Conservation (phyloP, 768 basidiomycete genomes). For the Mycena polygramma region DNA sequence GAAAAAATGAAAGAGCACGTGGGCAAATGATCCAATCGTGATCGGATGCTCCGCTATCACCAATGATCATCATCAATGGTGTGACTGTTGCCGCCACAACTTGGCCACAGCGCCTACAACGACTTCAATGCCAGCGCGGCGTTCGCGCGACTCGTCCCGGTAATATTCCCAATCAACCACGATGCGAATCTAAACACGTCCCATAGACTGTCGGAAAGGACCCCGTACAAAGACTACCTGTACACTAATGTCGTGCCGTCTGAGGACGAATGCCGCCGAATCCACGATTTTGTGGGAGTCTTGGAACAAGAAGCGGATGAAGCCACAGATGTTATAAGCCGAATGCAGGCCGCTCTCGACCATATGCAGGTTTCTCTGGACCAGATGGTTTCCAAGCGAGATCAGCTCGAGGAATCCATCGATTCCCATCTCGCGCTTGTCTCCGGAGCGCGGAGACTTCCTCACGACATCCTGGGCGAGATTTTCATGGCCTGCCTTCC, state of each 20-base stretch:
- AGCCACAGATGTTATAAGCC: background rate
- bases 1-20: constrained; percentile 2
- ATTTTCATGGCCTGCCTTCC: constrained; percentile 16
- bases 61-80: too few species aligned
- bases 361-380: background rate
- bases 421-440: constrained; percentile 10
- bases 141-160: too few species aligned
- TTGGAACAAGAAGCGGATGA: background rate
- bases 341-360: too few species aligned
- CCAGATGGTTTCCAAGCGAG: background rate
- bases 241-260: constrained; percentile 14
- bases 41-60: too few species aligned
- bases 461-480: constrained; percentile 14
- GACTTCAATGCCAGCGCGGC: too few species aligned
- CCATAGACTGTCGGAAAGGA: too few species aligned
- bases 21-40: constrained; percentile 1
- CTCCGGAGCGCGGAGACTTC: background rate
- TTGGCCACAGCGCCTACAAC: too few species aligned
- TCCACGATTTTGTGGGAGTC: background rate
- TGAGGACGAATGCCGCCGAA: background rate
- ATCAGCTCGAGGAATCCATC: constrained; percentile 1
- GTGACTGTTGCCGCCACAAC: too few species aligned
- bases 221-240: background rate
- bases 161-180: too few species aligned
- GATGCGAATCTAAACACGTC: too few species aligned